A percentile compares a stretch with the other conserved stretches of the same genome.
phyloP scores from a whole-genome alignment of 2,329 filamentous ascomycete genomes.

The Colletotrichum limetticola region DNA sequence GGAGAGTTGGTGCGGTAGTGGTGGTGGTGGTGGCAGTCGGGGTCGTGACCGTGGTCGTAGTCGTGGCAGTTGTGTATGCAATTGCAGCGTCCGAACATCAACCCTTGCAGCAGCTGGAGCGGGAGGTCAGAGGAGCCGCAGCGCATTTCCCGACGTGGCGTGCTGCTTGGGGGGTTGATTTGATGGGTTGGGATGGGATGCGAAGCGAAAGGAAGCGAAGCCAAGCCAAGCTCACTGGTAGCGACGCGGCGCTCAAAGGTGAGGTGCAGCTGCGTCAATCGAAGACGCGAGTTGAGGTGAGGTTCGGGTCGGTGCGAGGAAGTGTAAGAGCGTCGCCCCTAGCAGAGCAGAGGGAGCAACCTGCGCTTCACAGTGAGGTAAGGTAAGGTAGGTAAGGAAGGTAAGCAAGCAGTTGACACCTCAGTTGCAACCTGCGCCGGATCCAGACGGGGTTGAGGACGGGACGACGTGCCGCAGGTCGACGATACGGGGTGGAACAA shows the following conservation, averaged over 20 bases:
- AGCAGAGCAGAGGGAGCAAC: background rate
- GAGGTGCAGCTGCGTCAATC: conserved; percentile 24
- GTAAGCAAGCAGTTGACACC: background rate
- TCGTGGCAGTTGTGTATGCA: conserved; percentile 24
- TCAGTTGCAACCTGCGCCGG: conserved; percentile 13
- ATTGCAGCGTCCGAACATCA: conserved; percentile 30
- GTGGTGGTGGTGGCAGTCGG: conserved; percentile 3
- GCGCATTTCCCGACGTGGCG: conserved; percentile 33
- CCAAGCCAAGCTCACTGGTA: background rate
- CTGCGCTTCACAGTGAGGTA: too few species aligned
- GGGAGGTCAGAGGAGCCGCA: conserved; percentile 31
- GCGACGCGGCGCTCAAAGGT: conserved; percentile 7
- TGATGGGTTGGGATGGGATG: conserved; percentile 26
- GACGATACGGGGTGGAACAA: conserved; percentile 34
- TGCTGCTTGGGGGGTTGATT: conserved; percentile 27
- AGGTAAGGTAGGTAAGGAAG: too few species aligned
- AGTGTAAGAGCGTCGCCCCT: conserved; percentile 12
- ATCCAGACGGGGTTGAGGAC: conserved; percentile 33
- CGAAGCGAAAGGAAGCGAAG: conserved; percentile 16
- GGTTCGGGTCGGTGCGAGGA: conserved; percentile 19
- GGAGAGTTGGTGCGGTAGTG: conserved; percentile 15
- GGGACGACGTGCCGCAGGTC: conserved; percentile 35
- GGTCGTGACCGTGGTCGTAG: conserved; percentile 18
- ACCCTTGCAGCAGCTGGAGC: conserved; percentile 34
- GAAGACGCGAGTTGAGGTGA: conserved; percentile 26